Evolutionary conservation across 257 asterid species (phyloP).

Genomic region (Jacaranda copaia): DNA sequence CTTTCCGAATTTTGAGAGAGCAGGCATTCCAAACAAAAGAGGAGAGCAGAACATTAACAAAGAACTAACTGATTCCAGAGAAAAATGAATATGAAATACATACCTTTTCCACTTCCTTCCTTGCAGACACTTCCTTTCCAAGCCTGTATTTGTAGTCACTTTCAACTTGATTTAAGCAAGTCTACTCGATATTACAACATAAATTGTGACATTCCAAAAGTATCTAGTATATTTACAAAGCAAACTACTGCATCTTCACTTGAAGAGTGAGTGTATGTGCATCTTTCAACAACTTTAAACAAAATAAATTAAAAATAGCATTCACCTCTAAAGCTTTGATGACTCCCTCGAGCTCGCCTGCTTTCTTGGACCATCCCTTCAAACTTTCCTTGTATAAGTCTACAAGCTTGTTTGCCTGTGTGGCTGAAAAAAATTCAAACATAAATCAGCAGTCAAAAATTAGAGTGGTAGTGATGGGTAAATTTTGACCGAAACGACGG

Average conservation of each 20-base stretch:
- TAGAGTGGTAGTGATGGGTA: no score
- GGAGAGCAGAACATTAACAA: background rate
- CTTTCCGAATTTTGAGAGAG: background rate
- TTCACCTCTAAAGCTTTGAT: slow-evolving; percentile 94
- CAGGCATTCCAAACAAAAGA: background rate
- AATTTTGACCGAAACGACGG: no score
- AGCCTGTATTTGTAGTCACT: slow-evolving; percentile 78
- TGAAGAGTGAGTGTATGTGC: background rate
- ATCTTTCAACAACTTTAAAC: slow-evolving; percentile 1
- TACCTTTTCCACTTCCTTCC: slow-evolving; percentile 79
- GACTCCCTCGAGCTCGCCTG: slow-evolving; percentile 96
- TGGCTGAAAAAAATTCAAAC: slow-evolving; percentile 3
- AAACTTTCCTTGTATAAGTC: slow-evolving; percentile 92
- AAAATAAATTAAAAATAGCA: slow-evolving; percentile 21
- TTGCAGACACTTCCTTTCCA: slow-evolving; percentile 67
- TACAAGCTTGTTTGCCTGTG: slow-evolving; percentile 71
- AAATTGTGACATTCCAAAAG: slow-evolving; percentile 32
- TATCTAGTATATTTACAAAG: background rate
- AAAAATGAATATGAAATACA: slow-evolving; percentile 20
- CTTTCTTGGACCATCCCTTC: slow-evolving; percentile 96
- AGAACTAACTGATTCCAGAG: slow-evolving; percentile 10
- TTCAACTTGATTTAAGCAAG: slow-evolving; percentile 79
- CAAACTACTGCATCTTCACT: slow-evolving; percentile 14
- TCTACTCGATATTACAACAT: slow-evolving; percentile 48
- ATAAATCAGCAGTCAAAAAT: slow-evolving; percentile 27